Base-by-base conservation (phyloP, 768 basidiomycete species). In the Trametes cinnabarina region DNA sequence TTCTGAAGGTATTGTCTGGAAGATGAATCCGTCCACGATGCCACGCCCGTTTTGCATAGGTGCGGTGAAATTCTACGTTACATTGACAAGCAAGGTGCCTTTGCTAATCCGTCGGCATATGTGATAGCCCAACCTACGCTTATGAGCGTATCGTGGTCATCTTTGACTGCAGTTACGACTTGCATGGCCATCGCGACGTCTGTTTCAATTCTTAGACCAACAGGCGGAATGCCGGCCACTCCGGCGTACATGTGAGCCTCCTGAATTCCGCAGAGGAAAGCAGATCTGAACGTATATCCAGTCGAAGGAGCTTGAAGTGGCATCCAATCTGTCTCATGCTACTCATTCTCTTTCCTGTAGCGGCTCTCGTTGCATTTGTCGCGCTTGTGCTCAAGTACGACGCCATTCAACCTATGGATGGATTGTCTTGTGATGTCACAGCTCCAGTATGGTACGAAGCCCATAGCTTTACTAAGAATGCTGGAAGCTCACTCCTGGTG, bases 21-120 rank as follows among this genome's bases (percentile, higher is more conserved):
- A 71, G 49, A 87, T 88, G 86, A 74, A 84, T 61, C 83, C 86
- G 0, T 73, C 72, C 47, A 65, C 57, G 19, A 88, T 88, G 85
- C 83, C 85, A 9, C 71, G 66, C 34, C 62, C 66, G 26, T 87
- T 88, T 61, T 88, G 87, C 64, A 70, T 81, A 34, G 75, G 84
- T 84, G 63, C 59, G 78, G 30, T 68, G 37, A 57, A 14, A 4
- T 26, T 28, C 23, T 3, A 15, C 22, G 11, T 12, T 22, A 26
- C 6, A 22, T 9, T 28, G 14, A 9, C 4, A 19, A 9, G 10
- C n/a, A 20, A 20, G 10, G 10, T 20, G 42, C n/a, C 4, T 11
- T 20, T 19, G 17, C 22, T 43, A 3, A 43, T 22, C 1, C 7
- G 19, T n/a, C 42, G 12, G 4, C 42, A 43, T 26, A 3, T 23